Percentiles rank a stretch among this genome's conserved stretches.
Evolutionary conservation across 306 rosid species (phyloP).

Genomic region (Citrullus colocynthis): DNA sequence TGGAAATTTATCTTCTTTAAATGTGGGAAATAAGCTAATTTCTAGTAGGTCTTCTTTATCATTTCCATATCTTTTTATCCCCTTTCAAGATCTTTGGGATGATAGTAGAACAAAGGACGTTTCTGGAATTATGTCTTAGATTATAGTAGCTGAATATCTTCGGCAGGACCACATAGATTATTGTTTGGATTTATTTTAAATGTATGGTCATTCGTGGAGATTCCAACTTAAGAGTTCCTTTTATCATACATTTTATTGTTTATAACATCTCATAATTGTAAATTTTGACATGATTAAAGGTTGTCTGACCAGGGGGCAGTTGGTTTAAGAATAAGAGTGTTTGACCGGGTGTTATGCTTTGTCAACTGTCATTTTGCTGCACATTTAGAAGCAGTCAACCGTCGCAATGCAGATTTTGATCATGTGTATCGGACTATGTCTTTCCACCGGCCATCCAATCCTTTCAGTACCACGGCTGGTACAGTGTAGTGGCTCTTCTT

Average conservation of each 20-base stretch:
- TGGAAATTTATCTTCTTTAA: not conserved
- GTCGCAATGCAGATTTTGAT: constrained; percentile 93
- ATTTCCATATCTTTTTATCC: not conserved
- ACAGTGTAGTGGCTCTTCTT: constrained; percentile 31
- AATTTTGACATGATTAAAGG: constrained; percentile 21
- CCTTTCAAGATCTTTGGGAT: not conserved
- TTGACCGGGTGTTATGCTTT: constrained; percentile 67
- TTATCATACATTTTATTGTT: not conserved
- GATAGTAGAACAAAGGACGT: not conserved
- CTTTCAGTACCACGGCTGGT: constrained; percentile 56
- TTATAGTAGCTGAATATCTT: not conserved
- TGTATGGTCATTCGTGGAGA: not conserved
- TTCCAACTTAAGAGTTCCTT: not conserved
- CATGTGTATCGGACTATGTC: constrained; percentile 83
- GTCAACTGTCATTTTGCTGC: constrained; percentile 99
- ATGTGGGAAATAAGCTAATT: not conserved
- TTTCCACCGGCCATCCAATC: constrained; percentile 52
- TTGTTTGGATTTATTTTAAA: not conserved
- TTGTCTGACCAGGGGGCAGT: constrained; percentile 91
- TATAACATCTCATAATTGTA: not conserved
- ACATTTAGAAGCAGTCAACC: constrained; percentile 81
- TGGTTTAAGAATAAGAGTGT: constrained; percentile 89
- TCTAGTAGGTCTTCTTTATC: not conserved
- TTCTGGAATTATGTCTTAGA: not conserved
- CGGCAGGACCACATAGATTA: not conserved